phyloP scores from a whole-genome alignment of 2,329 filamentous ascomycete genomes.

The Apiospora sp. region DNA sequence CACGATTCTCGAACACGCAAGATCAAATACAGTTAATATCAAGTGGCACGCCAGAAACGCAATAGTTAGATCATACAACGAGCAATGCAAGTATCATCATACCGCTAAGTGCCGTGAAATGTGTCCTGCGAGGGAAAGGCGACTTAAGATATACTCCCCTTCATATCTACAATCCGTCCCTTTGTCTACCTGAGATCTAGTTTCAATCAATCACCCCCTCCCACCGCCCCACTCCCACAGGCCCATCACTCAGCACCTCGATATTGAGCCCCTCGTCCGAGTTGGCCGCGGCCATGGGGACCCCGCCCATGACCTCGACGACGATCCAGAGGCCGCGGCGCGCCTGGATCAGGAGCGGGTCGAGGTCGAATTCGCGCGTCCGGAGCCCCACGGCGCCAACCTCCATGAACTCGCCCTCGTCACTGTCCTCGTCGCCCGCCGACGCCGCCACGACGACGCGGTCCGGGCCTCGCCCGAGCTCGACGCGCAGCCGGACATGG shows the following conservation, averaged over 20 bases:
- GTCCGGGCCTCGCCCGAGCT: conserved; percentile 66
- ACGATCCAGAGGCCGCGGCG: conserved; percentile 77
- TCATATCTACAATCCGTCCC: not conserved
- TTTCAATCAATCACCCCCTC: conserved; percentile 36
- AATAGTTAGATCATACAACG: too few species aligned
- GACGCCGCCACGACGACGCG: conserved; percentile 71
- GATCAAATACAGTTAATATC: too few species aligned
- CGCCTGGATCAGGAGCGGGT: conserved; percentile 62
- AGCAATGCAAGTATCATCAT: too few species aligned
- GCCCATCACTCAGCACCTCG: conserved; percentile 60
- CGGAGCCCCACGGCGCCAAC: conserved; percentile 67
- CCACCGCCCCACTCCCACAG: conserved; percentile 54
- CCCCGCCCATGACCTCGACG: conserved; percentile 75
- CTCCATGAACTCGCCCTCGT: conserved; percentile 71
- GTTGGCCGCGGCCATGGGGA: conserved; percentile 35
- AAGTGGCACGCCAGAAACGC: too few species aligned
- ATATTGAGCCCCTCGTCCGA: conserved; percentile 55
- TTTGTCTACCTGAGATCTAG: too few species aligned
- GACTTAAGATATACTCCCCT: not conserved
- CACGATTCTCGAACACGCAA: too few species aligned
- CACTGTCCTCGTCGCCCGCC: conserved; percentile 48
- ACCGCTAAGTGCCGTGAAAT: too few species aligned
- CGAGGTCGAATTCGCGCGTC: conserved; percentile 77
- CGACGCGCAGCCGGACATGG: conserved; percentile 73
- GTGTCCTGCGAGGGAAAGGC: not conserved